These are phyloP conservation scores for Saccharomycopsis amapae DNA, from an alignment of 805 yeast species.

Conservation along the genomic window DNA sequence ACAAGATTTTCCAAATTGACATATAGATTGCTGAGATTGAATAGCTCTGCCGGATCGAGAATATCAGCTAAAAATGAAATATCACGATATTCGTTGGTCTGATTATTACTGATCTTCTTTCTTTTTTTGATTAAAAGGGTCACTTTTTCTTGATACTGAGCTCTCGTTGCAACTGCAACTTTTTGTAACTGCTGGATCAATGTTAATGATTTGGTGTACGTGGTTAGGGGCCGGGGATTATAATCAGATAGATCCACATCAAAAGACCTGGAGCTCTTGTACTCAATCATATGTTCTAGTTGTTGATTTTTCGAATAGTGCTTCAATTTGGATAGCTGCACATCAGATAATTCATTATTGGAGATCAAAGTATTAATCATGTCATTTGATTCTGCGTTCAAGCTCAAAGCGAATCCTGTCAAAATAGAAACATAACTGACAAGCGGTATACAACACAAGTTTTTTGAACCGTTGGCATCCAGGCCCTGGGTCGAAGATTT, in stretches of 20 bases:
- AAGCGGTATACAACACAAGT: slow-evolving; percentile 13
- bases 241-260: slow-evolving; percentile 8
- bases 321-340: slow-evolving; percentile 7
- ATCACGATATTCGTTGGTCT: slow-evolving; percentile 12
- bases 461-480: background rate
- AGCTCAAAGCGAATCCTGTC: slow-evolving; percentile 18
- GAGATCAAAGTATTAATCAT: slow-evolving; percentile 10
- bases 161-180: slow-evolving; percentile 4
- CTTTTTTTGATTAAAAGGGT: slow-evolving; percentile 6
- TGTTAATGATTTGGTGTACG: slow-evolving; percentile 8
- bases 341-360: slow-evolving; percentile 9
- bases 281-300: background rate
- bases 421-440: slow-evolving; percentile 7
- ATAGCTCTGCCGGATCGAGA: slow-evolving; percentile 17
- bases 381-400: slow-evolving; percentile 11
- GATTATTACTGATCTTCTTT: slow-evolving; percentile 2
- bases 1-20: slow-evolving; percentile 9
- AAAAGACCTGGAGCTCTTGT: slow-evolving; percentile 2
- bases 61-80: slow-evolving; percentile 15
- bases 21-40: slow-evolving; percentile 16
- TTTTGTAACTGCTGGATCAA: slow-evolving; percentile 16
- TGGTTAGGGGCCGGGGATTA: background rate
- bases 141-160: slow-evolving; percentile 13
- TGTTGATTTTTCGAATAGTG: background rate
- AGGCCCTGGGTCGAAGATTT: background rate